These are phyloP conservation scores for Leccinum imitatum DNA, from an alignment of 768 basidiomycete species.

Conservation along the genomic window DNA sequence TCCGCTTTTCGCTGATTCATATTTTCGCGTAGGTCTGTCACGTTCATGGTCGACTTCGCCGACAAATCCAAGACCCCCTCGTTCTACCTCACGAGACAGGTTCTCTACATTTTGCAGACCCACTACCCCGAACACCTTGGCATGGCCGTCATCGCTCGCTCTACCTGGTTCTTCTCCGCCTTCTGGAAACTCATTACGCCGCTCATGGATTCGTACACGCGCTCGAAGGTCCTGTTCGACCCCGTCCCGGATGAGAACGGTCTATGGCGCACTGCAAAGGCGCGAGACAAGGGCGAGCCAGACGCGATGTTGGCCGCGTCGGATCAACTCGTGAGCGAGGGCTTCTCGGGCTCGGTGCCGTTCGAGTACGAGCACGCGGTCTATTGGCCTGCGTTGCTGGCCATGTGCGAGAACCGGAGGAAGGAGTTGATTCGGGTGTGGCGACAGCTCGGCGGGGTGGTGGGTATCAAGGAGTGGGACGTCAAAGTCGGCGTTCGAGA, in stretches of 20 bases:
- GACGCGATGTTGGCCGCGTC: slow-evolving; percentile 51
- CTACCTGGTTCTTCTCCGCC: slow-evolving; percentile 71
- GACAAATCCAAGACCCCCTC: slow-evolving; percentile 63
- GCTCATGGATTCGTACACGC: slow-evolving; percentile 80
- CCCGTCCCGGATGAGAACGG: slow-evolving; percentile 37
- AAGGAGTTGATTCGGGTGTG: slow-evolving; percentile 57
- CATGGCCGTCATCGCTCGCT: slow-evolving; percentile 63
- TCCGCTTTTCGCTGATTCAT: neutral
- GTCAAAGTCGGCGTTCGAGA: slow-evolving; percentile 48
- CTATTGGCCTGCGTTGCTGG: slow-evolving; percentile 70
- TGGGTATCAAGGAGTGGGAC: slow-evolving; percentile 80
- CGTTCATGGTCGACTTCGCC: slow-evolving; percentile 74
- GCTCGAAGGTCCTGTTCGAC: slow-evolving; percentile 73
- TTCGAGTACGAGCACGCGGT: slow-evolving; percentile 73
- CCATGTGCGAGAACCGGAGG: slow-evolving; percentile 51
- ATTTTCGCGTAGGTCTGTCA: neutral
- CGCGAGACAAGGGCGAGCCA: slow-evolving; percentile 15
- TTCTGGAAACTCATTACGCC: slow-evolving; percentile 80
- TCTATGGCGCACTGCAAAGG: slow-evolving; percentile 26
- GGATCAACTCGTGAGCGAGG: slow-evolving; percentile 66
- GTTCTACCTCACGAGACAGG: slow-evolving; percentile 36
- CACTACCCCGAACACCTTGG: neutral
- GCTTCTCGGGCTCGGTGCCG: slow-evolving; percentile 68
- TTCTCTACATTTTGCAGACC: slow-evolving; percentile 52
- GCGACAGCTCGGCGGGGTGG: slow-evolving; percentile 61